Evolutionary conservation across 495 filamentous ascomycete genomes (phyloP).

Genomic region (Tuber melanosporum): DNA sequence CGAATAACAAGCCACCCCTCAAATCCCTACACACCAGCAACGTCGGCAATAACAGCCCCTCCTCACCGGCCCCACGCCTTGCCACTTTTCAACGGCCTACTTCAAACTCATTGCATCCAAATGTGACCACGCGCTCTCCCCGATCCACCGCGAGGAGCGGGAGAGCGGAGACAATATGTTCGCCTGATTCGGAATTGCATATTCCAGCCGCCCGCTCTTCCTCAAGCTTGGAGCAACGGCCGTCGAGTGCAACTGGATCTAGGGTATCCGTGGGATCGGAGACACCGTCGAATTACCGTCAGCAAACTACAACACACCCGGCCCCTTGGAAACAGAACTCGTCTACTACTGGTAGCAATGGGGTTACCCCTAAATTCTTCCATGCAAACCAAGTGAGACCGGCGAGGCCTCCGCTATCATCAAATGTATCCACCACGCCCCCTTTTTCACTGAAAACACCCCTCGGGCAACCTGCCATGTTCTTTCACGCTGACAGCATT

Average conservation of each 20-base stretch:
- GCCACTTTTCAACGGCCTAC: conserved; percentile 22
- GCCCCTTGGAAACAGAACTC: not conserved
- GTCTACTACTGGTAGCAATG: conserved; percentile 10
- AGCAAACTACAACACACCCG: conserved; percentile 10
- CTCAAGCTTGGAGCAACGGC: conserved; percentile 25
- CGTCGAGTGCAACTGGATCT: conserved; percentile 35
- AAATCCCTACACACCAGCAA: conserved; percentile 10
- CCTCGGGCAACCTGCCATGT: conserved; percentile 28
- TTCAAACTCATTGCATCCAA: conserved; percentile 30
- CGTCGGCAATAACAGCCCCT: conserved; percentile 25
- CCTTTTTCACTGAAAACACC: conserved; percentile 14
- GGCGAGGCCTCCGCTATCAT: conserved; percentile 17
- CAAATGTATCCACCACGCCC: conserved; percentile 8
- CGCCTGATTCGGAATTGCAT: conserved; percentile 26
- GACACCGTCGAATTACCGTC: conserved; percentile 25
- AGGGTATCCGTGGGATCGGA: conserved; percentile 27
- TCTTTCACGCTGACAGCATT: conserved; percentile 39
- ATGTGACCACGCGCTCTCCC: conserved; percentile 35
- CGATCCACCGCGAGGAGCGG: conserved; percentile 26
- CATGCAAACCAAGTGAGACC: conserved; percentile 30
- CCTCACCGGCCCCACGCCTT: conserved; percentile 33
- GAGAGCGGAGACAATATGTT: conserved; percentile 37
- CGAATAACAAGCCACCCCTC: conserved; percentile 20
- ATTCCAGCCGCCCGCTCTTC: conserved; percentile 25
- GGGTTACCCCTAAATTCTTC: conserved; percentile 35